These are phyloP conservation scores for Thinopyrum elongatum DNA, from an alignment of 176 grass and related monocot species.

Conservation along the genomic window DNA sequence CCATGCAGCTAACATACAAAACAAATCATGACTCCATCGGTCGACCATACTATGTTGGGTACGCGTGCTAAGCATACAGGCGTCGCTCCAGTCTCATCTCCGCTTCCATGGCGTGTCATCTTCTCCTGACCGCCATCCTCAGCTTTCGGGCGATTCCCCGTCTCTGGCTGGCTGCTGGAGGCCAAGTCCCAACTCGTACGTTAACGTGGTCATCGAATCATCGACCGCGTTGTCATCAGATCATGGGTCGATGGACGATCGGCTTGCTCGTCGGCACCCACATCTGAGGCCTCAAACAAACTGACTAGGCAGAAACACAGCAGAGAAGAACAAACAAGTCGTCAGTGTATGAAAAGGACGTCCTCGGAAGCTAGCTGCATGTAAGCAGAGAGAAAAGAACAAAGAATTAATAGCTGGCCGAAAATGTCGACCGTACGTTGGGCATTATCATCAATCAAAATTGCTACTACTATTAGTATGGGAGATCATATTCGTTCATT, in stretches of 20 bases:
- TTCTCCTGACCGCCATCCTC: not conserved
- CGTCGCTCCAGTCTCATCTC: not conserved
- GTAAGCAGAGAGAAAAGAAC: not conserved
- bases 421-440: no score
- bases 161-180: not conserved
- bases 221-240: no score
- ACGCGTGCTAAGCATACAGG: not conserved
- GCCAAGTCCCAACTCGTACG: not conserved
- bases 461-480: no score
- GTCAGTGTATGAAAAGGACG: not conserved
- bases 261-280: not conserved
- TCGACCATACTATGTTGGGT: not conserved
- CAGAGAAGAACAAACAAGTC: not conserved
- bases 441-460: no score
- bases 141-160: not conserved
- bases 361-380: not conserved
- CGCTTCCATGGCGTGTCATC: not conserved
- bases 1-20: not conserved
- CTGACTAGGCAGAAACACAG: not conserved
- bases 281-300: not conserved
- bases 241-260: no score
- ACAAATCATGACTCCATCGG: not conserved
- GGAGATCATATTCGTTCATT: no score
- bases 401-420: no score
- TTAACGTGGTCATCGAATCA: not conserved